These are phyloP conservation scores for Lithospermum erythrorhizon DNA, from an alignment of 257 asterid species.

Conservation along the genomic window DNA sequence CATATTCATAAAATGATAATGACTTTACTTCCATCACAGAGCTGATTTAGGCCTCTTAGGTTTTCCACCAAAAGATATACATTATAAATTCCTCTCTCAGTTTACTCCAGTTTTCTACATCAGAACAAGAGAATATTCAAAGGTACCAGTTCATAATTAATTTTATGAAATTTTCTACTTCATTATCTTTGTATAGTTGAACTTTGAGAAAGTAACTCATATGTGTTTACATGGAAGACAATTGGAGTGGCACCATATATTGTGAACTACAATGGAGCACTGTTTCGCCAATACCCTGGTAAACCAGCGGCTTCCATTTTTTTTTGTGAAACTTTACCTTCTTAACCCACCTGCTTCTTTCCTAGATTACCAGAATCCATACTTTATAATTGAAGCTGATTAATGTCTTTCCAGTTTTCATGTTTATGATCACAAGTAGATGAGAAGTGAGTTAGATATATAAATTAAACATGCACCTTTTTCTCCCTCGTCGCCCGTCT, in stretches of 20 bases:
- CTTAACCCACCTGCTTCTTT: constrained; percentile 2
- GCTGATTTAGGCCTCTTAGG: constrained; percentile 92
- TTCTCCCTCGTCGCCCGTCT: too few relatives aligned
- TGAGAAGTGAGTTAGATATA: too few relatives aligned
- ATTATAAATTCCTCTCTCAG: constrained; percentile 80
- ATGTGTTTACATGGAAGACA: constrained; percentile 55
- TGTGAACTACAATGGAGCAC: constrained; percentile 83
- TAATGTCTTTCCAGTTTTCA: background rate
- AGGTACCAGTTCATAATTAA: constrained; percentile 41
- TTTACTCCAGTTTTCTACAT: constrained; percentile 75
- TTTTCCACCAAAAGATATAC: constrained; percentile 74
- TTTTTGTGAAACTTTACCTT: background rate
- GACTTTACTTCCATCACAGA: constrained; percentile 33
- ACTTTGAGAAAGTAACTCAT: constrained; percentile 14
- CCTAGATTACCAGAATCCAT: too few relatives aligned
- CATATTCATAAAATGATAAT: constrained; percentile 9
- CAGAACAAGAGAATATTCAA: constrained; percentile 85
- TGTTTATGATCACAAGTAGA: too few relatives aligned
- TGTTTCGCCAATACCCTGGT: constrained; percentile 93
- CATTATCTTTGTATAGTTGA: constrained; percentile 6
- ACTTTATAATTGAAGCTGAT: too few relatives aligned
- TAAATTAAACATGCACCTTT: too few relatives aligned
- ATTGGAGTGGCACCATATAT: constrained; percentile 92
- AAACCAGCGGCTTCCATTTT: background rate
- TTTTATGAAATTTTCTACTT: constrained; percentile 2